Evolutionary conservation across 768 basidiomycete genomes (phyloP).

Genomic region (Calocybe indica): DNA sequence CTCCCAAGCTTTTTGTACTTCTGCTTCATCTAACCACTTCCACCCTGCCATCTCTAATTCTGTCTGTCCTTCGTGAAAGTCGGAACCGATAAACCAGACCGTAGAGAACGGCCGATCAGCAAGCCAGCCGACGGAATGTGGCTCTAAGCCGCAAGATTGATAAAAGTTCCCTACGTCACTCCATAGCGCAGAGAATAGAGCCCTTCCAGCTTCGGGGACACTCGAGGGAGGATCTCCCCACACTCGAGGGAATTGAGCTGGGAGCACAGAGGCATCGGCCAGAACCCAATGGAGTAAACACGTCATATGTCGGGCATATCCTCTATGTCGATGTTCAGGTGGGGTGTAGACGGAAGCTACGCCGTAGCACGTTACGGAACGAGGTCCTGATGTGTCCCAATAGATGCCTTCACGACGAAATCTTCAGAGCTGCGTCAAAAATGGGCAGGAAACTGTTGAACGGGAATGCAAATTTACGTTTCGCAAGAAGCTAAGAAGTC

Average conservation of each 20-base stretch:
- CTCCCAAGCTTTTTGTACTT: conserved; percentile 30
- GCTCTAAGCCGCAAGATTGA: conserved; percentile 28
- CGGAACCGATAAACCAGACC: conserved; percentile 26
- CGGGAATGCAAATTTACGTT: conserved; percentile 37
- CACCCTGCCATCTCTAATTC: conserved; percentile 12
- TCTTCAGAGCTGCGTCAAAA: conserved; percentile 10
- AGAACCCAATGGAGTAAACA: conserved; percentile 53
- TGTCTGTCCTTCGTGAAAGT: background rate
- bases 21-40: conserved; percentile 30
- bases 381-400: conserved; percentile 11
- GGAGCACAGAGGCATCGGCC: conserved; percentile 22
- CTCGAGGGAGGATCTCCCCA: conserved; percentile 40
- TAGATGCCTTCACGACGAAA: conserved; percentile 25
- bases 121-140: conserved; percentile 37
- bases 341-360: conserved; percentile 57
- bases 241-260: conserved; percentile 23
- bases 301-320: conserved; percentile 63
- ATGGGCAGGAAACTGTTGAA: background rate
- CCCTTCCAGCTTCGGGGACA: conserved; percentile 29
- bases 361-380: conserved; percentile 39
- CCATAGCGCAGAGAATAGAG: conserved; percentile 42
- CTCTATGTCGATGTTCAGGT: conserved; percentile 38
- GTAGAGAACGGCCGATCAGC: conserved; percentile 29
- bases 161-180: conserved; percentile 53
- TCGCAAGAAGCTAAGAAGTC: conserved; percentile 58